A percentile compares a stretch with the other conserved stretches of the same genome.
Conservation (phyloP, 352 stramenopile genomes). For the Paralagenidium karlingii region DNA sequence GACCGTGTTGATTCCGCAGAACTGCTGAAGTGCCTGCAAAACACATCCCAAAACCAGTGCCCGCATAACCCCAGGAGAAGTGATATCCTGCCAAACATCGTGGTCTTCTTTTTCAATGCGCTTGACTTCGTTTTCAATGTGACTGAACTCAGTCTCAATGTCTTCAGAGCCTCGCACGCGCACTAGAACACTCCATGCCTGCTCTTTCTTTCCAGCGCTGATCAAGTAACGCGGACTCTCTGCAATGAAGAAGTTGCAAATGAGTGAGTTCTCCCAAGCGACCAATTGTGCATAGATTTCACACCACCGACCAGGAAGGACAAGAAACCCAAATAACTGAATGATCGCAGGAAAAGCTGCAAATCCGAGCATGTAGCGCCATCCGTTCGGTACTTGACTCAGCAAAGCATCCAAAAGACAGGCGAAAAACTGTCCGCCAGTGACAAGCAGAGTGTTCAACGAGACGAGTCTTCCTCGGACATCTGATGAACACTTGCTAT, state of each 20-base stretch:
- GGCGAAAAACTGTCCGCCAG: constrained; percentile 69
- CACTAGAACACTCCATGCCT: constrained; percentile 25
- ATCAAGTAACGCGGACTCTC: constrained; percentile 63
- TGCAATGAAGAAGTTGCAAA: not conserved
- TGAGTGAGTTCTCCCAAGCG: not conserved
- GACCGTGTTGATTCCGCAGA: constrained; percentile 81
- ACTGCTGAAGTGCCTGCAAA: constrained; percentile 46
- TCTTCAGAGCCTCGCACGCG: constrained; percentile 40
- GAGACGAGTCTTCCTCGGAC: constrained; percentile 60
- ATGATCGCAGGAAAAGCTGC: constrained; percentile 45
- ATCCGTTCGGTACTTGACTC: constrained; percentile 33
- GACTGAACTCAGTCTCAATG: constrained; percentile 33
- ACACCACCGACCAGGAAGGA: constrained; percentile 16
- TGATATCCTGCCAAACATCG: constrained; percentile 18
- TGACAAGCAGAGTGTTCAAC: constrained; percentile 61
- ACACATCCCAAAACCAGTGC: constrained; percentile 45
- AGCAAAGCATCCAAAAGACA: constrained; percentile 44
- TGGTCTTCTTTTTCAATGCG: constrained; percentile 6
- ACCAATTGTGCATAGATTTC: not conserved
- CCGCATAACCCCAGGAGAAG: constrained; percentile 17
- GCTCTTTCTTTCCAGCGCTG: constrained; percentile 20
- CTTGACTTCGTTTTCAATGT: constrained; percentile 40
- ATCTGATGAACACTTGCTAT: too few relatives aligned
- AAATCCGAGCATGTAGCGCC: constrained; percentile 74
- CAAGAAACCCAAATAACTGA: constrained; percentile 56